Percentiles rank a stretch among this genome's conserved stretches.
These are phyloP conservation scores for Suhomyces prunicola DNA, from an alignment of 805 yeast genomes.

Conservation along the genomic window DNA sequence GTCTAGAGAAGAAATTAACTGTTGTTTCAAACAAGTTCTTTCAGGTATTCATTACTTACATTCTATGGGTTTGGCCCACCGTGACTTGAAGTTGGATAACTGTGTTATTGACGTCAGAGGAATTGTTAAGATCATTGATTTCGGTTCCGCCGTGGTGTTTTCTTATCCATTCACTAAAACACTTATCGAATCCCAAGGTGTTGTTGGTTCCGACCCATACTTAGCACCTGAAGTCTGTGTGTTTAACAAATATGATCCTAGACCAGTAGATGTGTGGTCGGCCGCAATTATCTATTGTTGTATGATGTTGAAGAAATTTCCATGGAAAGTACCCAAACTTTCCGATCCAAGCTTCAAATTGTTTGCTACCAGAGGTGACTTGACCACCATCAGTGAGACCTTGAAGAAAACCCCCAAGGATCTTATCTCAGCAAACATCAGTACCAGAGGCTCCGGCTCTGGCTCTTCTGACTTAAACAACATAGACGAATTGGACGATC, in stretches of 20 bases:
- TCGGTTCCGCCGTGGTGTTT: conserved; percentile 90
- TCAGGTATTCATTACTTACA: conserved; percentile 82
- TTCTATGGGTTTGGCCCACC: conserved; percentile 80
- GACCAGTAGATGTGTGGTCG: conserved; percentile 95
- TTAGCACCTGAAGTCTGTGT: conserved; percentile 91
- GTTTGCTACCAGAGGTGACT: conserved; percentile 73
- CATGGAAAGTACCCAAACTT: conserved; percentile 89
- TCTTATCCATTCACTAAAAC: conserved; percentile 78
- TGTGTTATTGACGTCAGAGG: conserved; percentile 84
- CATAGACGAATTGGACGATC: conserved; percentile 14
- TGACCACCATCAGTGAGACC: conserved; percentile 55
- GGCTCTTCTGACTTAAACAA: conserved; percentile 9
- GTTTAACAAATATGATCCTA: conserved; percentile 78
- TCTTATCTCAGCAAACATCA: conserved; percentile 7
- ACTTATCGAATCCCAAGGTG: conserved; percentile 74
- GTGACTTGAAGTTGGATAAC: conserved; percentile 89
- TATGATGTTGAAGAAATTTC: conserved; percentile 87
- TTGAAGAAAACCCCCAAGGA: conserved; percentile 51
- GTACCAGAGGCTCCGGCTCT: conserved; percentile 8
- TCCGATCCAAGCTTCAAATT: conserved; percentile 79
- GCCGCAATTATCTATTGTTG: conserved; percentile 88
- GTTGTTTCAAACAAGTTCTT: conserved; percentile 85
- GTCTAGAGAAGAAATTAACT: conserved; percentile 73
- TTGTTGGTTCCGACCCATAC: conserved; percentile 87
- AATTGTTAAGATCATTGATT: conserved; percentile 85